Conservation (phyloP, 2,329 filamentous ascomycete genomes). For the Ophiostoma ulmi region DNA sequence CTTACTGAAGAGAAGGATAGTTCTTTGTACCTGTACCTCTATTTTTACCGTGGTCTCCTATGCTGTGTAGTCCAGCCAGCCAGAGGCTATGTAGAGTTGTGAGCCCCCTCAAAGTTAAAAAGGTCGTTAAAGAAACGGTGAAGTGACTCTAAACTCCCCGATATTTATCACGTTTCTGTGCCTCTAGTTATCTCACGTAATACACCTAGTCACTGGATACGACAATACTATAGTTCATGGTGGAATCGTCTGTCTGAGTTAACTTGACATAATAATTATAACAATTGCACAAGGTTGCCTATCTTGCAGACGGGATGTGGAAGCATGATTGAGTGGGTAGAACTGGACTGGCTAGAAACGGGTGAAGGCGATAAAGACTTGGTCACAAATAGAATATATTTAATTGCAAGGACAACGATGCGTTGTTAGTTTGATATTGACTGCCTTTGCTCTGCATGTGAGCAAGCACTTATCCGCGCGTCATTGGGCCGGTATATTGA, state of each 20-base stretch:
- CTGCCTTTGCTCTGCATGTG: background rate
- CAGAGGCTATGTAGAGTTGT: too few relatives aligned
- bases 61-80: too few relatives aligned
- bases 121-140: background rate
- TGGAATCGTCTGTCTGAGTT: background rate
- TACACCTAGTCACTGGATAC: background rate
- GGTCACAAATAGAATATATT: background rate
- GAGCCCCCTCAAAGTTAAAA: background rate
- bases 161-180: background rate
- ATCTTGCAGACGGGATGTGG: background rate
- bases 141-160: background rate
- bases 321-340: conserved; percentile 4
- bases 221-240: background rate
- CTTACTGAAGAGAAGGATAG: too few relatives aligned
- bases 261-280: background rate
- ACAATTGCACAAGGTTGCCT: background rate
- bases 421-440: background rate
- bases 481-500: background rate
- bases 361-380: background rate
- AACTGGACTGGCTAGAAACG: background rate
- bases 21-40: too few relatives aligned
- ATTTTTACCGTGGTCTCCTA: too few relatives aligned
- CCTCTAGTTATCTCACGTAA: background rate
- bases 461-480: background rate
- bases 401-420: background rate